Percentiles rank a stretch among this genome's conserved stretches.
These are phyloP conservation scores for Poteriospumella lacustris DNA, from an alignment of 108 stramenopile genomes.

Conservation along the genomic window DNA sequence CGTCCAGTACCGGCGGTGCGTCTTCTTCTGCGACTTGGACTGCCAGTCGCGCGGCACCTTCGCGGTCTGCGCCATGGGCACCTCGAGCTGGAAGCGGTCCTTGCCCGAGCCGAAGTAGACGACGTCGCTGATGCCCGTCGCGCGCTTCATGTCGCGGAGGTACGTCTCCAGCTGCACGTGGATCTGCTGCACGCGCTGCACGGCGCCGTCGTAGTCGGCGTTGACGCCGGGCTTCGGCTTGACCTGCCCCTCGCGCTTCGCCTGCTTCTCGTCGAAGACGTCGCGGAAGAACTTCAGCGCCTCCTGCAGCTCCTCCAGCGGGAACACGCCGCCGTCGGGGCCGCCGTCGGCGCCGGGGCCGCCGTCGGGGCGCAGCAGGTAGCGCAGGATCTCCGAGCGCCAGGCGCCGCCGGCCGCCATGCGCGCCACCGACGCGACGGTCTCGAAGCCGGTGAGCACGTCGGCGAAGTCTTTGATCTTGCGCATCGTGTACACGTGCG, in stretches of 20 bases:
- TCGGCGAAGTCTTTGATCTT: conserved; percentile 63
- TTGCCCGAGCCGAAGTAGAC: conserved; percentile 61
- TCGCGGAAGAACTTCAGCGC: conserved; percentile 79
- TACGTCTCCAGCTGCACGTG: conserved; percentile 66
- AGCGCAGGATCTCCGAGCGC: not conserved
- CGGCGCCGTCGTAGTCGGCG: conserved; percentile 79
- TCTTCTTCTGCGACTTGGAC: conserved; percentile 51
- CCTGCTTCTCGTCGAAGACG: conserved; percentile 81
- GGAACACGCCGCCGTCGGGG: conserved; percentile 31
- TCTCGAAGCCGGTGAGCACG: conserved; percentile 69
- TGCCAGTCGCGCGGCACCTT: conserved; percentile 42
- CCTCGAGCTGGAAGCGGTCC: conserved; percentile 84
- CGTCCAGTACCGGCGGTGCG: conserved; percentile 66
- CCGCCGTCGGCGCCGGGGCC: too few relatives aligned
- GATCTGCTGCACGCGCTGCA: conserved; percentile 66
- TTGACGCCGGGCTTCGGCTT: conserved; percentile 80
- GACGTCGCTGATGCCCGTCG: conserved; percentile 28
- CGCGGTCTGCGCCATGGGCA: conserved; percentile 66
- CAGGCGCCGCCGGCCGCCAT: not conserved
- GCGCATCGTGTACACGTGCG: conserved; percentile 74
- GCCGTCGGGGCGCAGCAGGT: too few relatives aligned
- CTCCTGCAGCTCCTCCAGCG: conserved; percentile 74
- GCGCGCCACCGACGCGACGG: not conserved
- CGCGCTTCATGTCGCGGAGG: conserved; percentile 56
- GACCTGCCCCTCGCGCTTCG: conserved; percentile 58